phyloP scores from a whole-genome alignment of 2,329 filamentous ascomycete genomes.

The Aspergillus sp. region DNA sequence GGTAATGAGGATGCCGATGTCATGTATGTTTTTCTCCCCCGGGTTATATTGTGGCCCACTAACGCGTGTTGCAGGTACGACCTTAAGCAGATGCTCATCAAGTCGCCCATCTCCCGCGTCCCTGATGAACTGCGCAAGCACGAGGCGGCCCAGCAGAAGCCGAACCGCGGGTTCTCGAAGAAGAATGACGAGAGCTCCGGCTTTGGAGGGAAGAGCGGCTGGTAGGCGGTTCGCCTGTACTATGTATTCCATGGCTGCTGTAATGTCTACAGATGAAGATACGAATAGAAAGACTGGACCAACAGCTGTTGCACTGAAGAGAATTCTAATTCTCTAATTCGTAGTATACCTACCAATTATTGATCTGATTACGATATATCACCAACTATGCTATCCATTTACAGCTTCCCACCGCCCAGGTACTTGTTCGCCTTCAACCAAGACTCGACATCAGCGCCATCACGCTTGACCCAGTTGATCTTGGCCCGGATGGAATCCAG shows the following conservation, averaged over 20 bases:
- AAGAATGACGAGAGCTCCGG: conserved; percentile 47
- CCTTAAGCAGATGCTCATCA: conserved; percentile 89
- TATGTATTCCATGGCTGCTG: not conserved
- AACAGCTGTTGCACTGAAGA: too few species aligned
- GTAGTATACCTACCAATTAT: too few species aligned
- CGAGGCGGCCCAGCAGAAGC: conserved; percentile 85
- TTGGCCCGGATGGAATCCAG: conserved; percentile 82
- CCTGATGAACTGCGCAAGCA: conserved; percentile 89
- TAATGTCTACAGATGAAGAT: not conserved
- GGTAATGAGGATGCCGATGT: conserved; percentile 86
- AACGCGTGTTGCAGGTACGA: conserved; percentile 57
- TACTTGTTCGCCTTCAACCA: conserved; percentile 70
- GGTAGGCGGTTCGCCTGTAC: conserved; percentile 19
- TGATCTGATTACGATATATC: not conserved
- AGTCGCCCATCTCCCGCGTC: conserved; percentile 82
- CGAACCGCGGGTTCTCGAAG: conserved; percentile 43
- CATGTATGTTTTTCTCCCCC: conserved; percentile 59
- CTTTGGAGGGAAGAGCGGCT: conserved; percentile 37
- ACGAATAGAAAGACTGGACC: not conserved
- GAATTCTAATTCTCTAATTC: too few species aligned
- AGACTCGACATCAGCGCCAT: conserved; percentile 69
- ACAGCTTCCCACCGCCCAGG: conserved; percentile 38
- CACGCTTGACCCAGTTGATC: conserved; percentile 74
- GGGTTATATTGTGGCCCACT: too few species aligned
- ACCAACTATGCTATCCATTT: conserved; percentile 6